Evolutionary conservation across 1,284 basidiomycete species (phyloP), one percentile per base, ranked within the genome.

Genomic region (Phellinidium pouzarii): DNA sequence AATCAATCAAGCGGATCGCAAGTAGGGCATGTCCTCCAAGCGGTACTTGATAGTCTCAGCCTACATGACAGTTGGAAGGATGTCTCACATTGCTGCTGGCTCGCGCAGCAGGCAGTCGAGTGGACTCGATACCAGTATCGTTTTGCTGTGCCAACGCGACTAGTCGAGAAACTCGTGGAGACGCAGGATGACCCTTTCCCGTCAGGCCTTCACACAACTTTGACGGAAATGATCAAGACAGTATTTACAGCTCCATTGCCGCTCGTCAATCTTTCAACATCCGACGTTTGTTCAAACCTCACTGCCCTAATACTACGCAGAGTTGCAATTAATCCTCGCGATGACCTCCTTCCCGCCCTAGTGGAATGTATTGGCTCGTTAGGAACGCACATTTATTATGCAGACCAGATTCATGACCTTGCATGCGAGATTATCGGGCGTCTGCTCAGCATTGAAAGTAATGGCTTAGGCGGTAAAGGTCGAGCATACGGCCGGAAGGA

Each of bases 331-430:
- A 75, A 84, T 57, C 68, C 77, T 0, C 69, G 78, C n/a, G 92
- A 96, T 61, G 60, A 73, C 3, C 71, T 93, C 7, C 70, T 96
- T 6, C 77, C 84, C 0, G 70, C 78, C 1, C 69, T 95, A 37
- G 86, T 95, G 6, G 76, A 84, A 53, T 89, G 89, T 62, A 87
- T 96, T 52, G 76, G 89, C 4, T 88, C 91, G 0, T 75, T 98
- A 17, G 88, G 89, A 27, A 83, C 86, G 5, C 92, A 96, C 65
- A 83, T 95, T 52, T 95, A 96, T 72, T 97, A 98, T 65, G 88
- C 91, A 44, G 95, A 97, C 65, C 95, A 99, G 70, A 91, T 95
- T 57, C 91, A 92, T 64, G 94, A 97, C 66, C 82, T 97, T 49
- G 84, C 91, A 11, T 84, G 84, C 57, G 94, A 96, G 66, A 73